Conservation (phyloP, 179 eudicot genomes). For the Gypsophila paniculata region DNA sequence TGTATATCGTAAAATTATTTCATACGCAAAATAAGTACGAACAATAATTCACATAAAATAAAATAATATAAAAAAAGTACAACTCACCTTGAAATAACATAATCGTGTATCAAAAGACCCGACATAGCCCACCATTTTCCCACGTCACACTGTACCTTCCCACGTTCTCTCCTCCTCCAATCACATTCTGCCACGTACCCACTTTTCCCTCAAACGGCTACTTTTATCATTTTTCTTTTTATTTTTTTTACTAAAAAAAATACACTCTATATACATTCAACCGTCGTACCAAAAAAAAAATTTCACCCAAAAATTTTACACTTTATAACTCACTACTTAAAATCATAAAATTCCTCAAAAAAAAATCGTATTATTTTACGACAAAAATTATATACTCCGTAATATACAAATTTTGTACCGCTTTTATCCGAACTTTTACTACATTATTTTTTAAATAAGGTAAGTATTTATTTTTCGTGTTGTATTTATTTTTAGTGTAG, state of each 20-base stretch:
- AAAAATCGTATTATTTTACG: neutral
- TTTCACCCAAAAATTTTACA: constrained; percentile 5
- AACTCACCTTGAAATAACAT: constrained; percentile 14
- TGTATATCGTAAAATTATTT: too few relatives aligned
- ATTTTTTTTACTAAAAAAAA: neutral
- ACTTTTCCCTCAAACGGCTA: constrained; percentile 14
- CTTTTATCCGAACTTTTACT: too few relatives aligned
- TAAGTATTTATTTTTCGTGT: too few relatives aligned
- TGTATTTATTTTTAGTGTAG: too few relatives aligned
- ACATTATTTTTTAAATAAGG: too few relatives aligned
- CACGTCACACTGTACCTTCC: constrained; percentile 19
- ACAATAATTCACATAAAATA: neutral
- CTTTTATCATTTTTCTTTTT: neutral
- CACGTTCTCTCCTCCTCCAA: constrained; percentile 22
- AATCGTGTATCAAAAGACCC: constrained; percentile 25
- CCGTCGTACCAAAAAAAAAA: constrained; percentile 19
- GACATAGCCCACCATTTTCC: constrained; percentile 27
- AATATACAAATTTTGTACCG: too few relatives aligned
- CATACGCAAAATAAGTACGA: too few relatives aligned
- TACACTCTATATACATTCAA: neutral
- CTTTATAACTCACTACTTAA: too few relatives aligned
- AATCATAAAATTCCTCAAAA: neutral
- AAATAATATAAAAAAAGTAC: constrained; percentile 5
- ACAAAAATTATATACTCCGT: neutral
- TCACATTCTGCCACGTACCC: constrained; percentile 16